Conservation (phyloP, 148 eudicot genomes). For the Rhododendron griersonianum region DNA sequence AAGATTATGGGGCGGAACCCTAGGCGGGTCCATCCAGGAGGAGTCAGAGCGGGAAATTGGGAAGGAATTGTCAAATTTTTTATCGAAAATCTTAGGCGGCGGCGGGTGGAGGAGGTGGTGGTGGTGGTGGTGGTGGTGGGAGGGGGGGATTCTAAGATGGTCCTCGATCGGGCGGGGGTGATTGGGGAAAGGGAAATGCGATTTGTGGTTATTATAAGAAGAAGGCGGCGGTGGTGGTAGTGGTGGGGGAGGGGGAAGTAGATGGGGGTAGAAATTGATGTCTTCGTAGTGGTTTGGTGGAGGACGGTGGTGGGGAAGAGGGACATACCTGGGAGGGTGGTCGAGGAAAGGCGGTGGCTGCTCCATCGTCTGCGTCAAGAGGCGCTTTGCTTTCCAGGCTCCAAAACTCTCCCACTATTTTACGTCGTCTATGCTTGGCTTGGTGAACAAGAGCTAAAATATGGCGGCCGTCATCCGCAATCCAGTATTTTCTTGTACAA, state of each 20-base stretch:
- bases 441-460: too few species aligned
- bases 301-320: conserved; percentile 26
- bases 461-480: too few species aligned
- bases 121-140: neutral
- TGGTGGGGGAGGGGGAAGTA: conserved; percentile 17
- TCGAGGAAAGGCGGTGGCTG: conserved; percentile 17
- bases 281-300: neutral
- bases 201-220: conserved; percentile 10
- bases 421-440: too few species aligned
- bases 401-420: neutral
- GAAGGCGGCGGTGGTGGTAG: conserved; percentile 6
- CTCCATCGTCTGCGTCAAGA: conserved; percentile 17
- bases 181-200: conserved; percentile 16
- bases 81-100: conserved; percentile 31
- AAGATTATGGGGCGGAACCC: conserved; percentile 17
- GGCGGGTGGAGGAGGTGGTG: conserved; percentile 5
- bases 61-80: conserved; percentile 7
- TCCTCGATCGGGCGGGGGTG: conserved; percentile 11
- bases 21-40: conserved; percentile 16
- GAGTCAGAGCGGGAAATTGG: conserved; percentile 9
- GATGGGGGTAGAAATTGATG: conserved; percentile 13
- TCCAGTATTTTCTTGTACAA: too few species aligned
- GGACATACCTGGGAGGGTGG: conserved; percentile 40
- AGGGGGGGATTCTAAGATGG: neutral
- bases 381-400: neutral